Evolutionary conservation across 108 stramenopile genomes (phyloP).

Genomic region (Nitzschia sp.): DNA sequence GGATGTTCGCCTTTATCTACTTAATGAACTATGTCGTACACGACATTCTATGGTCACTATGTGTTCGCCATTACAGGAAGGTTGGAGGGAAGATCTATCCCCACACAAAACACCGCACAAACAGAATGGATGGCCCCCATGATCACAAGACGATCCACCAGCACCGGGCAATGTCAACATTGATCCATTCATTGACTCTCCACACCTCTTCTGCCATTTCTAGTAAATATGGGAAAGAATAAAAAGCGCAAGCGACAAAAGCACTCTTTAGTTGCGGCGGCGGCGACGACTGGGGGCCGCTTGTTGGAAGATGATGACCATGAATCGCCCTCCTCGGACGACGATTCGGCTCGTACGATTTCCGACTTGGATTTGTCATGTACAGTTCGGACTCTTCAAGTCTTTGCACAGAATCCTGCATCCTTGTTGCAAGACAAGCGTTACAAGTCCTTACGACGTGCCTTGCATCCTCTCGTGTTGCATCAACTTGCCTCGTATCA

Average conservation of each 20-base stretch:
- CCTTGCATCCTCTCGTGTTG: slow-evolving; percentile 29
- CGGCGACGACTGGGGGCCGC: not conserved
- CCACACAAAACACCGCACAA: too few relatives aligned
- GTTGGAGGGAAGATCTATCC: too few relatives aligned
- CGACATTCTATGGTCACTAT: too few relatives aligned
- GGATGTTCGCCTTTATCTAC: too few relatives aligned
- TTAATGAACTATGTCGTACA: too few relatives aligned
- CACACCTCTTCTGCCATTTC: too few relatives aligned
- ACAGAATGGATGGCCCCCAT: too few relatives aligned
- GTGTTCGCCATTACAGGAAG: too few relatives aligned
- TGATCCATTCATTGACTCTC: too few relatives aligned
- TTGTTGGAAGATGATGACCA: not conserved
- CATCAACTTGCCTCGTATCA: slow-evolving; percentile 14
- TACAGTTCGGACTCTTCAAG: not conserved
- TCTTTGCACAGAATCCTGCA: not conserved
- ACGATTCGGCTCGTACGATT: not conserved
- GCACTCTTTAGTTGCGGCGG: not conserved
- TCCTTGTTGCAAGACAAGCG: not conserved
- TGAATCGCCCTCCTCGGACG: not conserved
- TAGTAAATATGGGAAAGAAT: not conserved
- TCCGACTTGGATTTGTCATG: not conserved
- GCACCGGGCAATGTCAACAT: too few relatives aligned
- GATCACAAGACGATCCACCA: too few relatives aligned
- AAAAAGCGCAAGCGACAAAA: not conserved
- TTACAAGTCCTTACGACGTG: slow-evolving; percentile 36